A percentile compares a stretch with the other conserved stretches of the same genome.
Evolutionary conservation across 2,329 filamentous ascomycete species (phyloP).

Genomic region (Whalleya microplaca): DNA sequence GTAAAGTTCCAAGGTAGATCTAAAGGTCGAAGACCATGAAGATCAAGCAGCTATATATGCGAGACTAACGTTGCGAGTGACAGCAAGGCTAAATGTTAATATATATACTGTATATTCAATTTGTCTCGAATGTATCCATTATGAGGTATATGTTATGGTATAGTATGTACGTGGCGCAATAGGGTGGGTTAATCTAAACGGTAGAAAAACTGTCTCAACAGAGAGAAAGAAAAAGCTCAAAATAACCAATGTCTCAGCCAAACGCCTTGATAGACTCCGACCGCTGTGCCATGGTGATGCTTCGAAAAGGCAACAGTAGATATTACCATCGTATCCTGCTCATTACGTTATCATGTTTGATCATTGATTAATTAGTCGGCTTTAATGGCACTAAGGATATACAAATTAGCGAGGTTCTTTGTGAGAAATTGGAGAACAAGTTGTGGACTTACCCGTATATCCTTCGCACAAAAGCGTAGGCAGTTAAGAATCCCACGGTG

Average conservation of each 20-base stretch:
- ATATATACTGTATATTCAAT: background rate
- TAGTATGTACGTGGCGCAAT: background rate
- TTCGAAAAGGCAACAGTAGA: slow-evolving; percentile 7
- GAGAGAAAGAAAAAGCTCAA: too few relatives aligned
- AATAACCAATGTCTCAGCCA: background rate
- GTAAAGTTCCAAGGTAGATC: too few relatives aligned
- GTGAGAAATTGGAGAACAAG: too few relatives aligned
- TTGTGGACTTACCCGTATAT: slow-evolving; percentile 74
- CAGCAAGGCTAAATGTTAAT: too few relatives aligned
- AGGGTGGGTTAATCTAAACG: background rate
- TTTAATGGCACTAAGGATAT: slow-evolving; percentile 51
- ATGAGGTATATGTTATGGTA: background rate
- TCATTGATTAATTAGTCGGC: slow-evolving; percentile 44
- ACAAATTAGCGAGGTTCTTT: slow-evolving; percentile 17
- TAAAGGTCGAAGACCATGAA: too few relatives aligned
- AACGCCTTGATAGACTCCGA: background rate
- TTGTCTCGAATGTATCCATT: background rate
- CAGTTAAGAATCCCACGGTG: slow-evolving; percentile 82
- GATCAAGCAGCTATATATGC: too few relatives aligned
- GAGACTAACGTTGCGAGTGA: too few relatives aligned
- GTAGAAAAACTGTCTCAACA: background rate
- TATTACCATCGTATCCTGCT: slow-evolving; percentile 22
- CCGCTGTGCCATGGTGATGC: slow-evolving; percentile 17
- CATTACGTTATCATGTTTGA: slow-evolving; percentile 22
- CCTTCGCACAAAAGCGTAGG: slow-evolving; percentile 80